phyloP scores from a whole-genome alignment of 2,329 filamentous ascomycete species.

The Fusarium fujikuroi region DNA sequence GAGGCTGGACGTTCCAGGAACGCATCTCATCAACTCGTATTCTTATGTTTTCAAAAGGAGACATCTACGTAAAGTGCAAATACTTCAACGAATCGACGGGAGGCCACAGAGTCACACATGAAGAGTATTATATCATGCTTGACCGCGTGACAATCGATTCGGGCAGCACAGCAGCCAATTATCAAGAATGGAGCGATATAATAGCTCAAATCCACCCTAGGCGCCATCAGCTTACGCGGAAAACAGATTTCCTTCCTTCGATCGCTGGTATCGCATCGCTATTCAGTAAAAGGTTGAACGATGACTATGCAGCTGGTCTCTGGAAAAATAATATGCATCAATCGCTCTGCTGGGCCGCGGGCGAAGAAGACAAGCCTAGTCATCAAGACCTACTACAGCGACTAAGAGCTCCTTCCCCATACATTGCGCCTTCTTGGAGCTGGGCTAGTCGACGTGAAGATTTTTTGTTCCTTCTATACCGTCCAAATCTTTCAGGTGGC shows the following conservation, averaged over 20 bases:
- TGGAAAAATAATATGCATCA: background rate
- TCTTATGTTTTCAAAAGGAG: too few relatives aligned
- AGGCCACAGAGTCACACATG: too few relatives aligned
- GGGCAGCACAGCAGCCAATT: background rate
- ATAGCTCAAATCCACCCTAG: rapidly evolving
- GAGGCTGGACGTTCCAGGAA: background rate
- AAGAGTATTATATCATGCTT: rapidly evolving
- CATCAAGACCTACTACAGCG: background rate
- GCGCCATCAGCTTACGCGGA: rapidly evolving
- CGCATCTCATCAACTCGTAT: background rate
- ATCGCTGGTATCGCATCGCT: background rate
- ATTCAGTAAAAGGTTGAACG: background rate
- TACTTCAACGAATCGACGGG: too few relatives aligned
- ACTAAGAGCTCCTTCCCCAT: background rate
- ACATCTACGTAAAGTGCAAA: too few relatives aligned
- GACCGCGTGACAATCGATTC: background rate
- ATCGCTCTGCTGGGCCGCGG: background rate
- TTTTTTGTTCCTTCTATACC: rapidly evolving
- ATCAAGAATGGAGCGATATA: rapidly evolving
- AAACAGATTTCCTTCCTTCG: background rate
- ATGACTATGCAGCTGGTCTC: background rate
- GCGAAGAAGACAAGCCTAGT: rapidly evolving
- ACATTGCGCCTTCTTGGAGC: background rate
- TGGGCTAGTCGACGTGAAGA: rapidly evolving
- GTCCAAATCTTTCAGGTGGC: rapidly evolving